Evolutionary conservation across 352 stramenopile species (phyloP).

Genomic region (Thalassiosira exigua): DNA sequence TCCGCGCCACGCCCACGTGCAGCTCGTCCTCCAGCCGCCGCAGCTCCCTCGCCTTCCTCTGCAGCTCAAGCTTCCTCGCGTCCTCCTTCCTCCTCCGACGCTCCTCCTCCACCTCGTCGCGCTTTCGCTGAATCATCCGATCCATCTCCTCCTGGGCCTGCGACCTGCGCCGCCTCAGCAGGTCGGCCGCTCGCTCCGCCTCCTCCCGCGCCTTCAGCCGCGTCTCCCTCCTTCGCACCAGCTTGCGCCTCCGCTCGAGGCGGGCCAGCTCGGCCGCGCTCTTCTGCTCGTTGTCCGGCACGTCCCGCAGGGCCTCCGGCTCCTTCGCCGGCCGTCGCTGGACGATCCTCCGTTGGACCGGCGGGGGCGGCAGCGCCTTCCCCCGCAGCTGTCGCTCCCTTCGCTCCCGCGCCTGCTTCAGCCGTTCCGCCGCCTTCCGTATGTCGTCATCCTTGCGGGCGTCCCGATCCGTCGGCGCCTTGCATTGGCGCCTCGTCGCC

Average conservation of each 20-base stretch:
- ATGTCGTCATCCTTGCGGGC: slow-evolving; percentile 27
- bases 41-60: slow-evolving; percentile 25
- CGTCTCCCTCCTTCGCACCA: slow-evolving; percentile 35
- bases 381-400: slow-evolving; percentile 8
- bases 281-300: slow-evolving; percentile 16
- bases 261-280: slow-evolving; percentile 9
- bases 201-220: slow-evolving; percentile 23
- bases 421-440: slow-evolving; percentile 31
- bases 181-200: slow-evolving; percentile 17
- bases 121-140: background rate
- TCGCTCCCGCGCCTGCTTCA: slow-evolving; percentile 27
- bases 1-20: background rate
- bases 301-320: background rate
- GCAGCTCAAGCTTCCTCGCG: slow-evolving; percentile 6
- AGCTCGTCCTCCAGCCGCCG: slow-evolving; percentile 29
- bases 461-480: background rate
- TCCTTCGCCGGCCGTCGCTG: slow-evolving; percentile 3
- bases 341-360: slow-evolving; percentile 3
- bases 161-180: background rate
- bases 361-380: slow-evolving; percentile 13
- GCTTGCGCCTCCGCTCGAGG: slow-evolving; percentile 28
- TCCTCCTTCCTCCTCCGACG: slow-evolving; percentile 7
- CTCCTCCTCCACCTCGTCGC: slow-evolving; percentile 23
- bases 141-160: slow-evolving; percentile 15
- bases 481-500: background rate